These are phyloP conservation scores for Corynascus novoguineensis DNA, from an alignment of 495 filamentous ascomycete species.

Conservation along the genomic window DNA sequence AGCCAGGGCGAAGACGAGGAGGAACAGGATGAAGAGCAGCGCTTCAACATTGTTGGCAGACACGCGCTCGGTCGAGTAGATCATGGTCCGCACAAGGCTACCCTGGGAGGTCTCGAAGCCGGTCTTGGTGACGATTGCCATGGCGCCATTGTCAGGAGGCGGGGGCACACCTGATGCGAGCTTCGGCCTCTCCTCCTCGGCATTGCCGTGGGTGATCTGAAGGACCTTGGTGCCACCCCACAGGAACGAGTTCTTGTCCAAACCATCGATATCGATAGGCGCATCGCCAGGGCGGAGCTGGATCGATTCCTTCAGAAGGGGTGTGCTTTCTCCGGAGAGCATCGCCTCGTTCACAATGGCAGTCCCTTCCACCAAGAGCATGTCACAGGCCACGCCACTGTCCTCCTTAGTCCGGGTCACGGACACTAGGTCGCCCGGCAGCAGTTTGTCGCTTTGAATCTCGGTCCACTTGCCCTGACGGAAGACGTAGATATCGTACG, in stretches of 20 bases:
- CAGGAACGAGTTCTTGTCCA: constrained; percentile 95
- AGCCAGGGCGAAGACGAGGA: constrained; percentile 91
- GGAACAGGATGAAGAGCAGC: constrained; percentile 91
- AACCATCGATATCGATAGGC: constrained; percentile 77
- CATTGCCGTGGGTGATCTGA: constrained; percentile 80
- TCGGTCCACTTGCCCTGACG: constrained; percentile 81
- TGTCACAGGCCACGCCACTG: constrained; percentile 93
- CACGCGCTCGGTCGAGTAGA: constrained; percentile 97
- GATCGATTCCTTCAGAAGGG: constrained; percentile 91
- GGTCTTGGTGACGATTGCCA: constrained; percentile 94
- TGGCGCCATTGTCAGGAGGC: constrained; percentile 83
- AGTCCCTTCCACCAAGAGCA: constrained; percentile 88
- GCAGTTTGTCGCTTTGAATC: constrained; percentile 84
- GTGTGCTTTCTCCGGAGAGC: constrained; percentile 97
- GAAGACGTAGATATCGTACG: constrained; percentile 88
- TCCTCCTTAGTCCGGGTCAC: constrained; percentile 96
- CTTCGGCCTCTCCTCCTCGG: constrained; percentile 63
- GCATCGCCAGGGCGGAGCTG: constrained; percentile 84
- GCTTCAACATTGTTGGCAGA: constrained; percentile 96
- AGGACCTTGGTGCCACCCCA: constrained; percentile 97
- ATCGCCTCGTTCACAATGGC: constrained; percentile 99
- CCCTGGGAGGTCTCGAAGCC: constrained; percentile 98
- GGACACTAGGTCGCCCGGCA: constrained; percentile 94
- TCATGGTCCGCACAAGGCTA: constrained; percentile 97
- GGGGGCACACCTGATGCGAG: constrained; percentile 64